Percentiles rank a stretch among this genome's conserved stretches.
These are phyloP conservation scores for Trichoderma harzianum DNA, from an alignment of 2,329 filamentous ascomycete genomes.

Conservation along the genomic window DNA sequence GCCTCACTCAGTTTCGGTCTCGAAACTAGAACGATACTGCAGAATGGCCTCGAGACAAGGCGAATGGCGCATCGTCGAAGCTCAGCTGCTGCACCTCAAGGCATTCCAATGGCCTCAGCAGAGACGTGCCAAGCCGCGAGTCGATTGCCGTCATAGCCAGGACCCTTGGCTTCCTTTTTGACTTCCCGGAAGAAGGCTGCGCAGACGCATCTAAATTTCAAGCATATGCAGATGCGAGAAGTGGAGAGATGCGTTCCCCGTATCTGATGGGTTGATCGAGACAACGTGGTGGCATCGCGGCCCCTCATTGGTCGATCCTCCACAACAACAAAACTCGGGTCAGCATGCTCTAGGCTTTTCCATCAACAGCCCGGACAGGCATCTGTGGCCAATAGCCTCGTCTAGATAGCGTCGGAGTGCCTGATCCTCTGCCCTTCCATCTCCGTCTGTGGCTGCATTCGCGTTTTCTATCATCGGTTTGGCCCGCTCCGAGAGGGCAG, in stretches of 20 bases:
- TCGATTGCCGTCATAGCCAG: neutral
- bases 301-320: constrained; percentile 17
- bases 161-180: neutral
- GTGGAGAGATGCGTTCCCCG: constrained; percentile 5
- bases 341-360: constrained; percentile 2
- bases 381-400: constrained; percentile 13
- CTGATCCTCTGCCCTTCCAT: constrained; percentile 13
- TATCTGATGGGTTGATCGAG: constrained; percentile 6
- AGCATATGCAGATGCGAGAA: constrained; percentile 7
- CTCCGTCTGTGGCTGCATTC: constrained; percentile 15
- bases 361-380: neutral
- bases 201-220: constrained; percentile 7
- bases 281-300: constrained; percentile 10
- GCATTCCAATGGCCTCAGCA: neutral
- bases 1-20: constrained; percentile 12
- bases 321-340: neutral
- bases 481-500: neutral
- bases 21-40: neutral
- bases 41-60: neutral
- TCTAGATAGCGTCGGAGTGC: neutral
- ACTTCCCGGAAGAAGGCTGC: neutral
- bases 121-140: neutral
- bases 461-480: constrained; percentile 8
- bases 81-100: neutral
- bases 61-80: neutral